A percentile compares a stretch with the other conserved stretches of the same genome.
Evolutionary conservation across 306 rosid genomes (phyloP).

Genomic region (Prosopis cineraria): DNA sequence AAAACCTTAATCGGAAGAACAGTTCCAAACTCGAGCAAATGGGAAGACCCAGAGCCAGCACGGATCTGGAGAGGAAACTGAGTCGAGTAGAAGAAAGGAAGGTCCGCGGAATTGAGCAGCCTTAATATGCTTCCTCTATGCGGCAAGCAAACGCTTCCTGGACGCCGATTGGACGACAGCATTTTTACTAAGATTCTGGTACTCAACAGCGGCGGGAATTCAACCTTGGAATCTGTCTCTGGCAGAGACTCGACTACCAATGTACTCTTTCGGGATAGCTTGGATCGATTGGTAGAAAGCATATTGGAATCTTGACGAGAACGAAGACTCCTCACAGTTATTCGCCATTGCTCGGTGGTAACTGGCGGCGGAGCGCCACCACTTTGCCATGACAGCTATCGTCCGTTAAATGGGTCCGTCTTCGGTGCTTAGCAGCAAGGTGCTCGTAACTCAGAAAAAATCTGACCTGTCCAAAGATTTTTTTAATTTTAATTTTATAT

Average conservation of each 20-base stretch:
- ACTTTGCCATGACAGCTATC: constrained; percentile 52
- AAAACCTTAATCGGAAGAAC: constrained; percentile 87
- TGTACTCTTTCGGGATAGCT: constrained; percentile 79
- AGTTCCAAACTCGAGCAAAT: constrained; percentile 69
- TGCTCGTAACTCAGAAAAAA: too few species aligned
- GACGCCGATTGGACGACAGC: constrained; percentile 34
- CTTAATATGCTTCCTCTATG: constrained; percentile 83
- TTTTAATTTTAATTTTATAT: too few species aligned
- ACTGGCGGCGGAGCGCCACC: constrained; percentile 74
- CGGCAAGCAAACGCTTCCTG: constrained; percentile 71
- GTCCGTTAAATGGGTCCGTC: too few species aligned
- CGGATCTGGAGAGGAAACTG: constrained; percentile 88
- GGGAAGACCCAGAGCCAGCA: constrained; percentile 92
- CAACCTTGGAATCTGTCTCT: constrained; percentile 80
- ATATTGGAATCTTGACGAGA: neutral
- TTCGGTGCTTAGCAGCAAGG: too few species aligned
- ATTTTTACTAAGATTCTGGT: constrained; percentile 50
- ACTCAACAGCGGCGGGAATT: constrained; percentile 81
- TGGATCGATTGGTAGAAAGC: constrained; percentile 78
- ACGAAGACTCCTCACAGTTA: neutral
- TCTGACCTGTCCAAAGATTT: too few species aligned
- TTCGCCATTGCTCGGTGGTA: constrained; percentile 41
- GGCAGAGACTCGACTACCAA: constrained; percentile 59
- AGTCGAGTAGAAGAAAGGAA: constrained; percentile 76
- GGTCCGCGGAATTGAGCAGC: constrained; percentile 60